Evolutionary conservation across 2,329 filamentous ascomycete species (phyloP).

Genomic region (Trichoderma sp.): DNA sequence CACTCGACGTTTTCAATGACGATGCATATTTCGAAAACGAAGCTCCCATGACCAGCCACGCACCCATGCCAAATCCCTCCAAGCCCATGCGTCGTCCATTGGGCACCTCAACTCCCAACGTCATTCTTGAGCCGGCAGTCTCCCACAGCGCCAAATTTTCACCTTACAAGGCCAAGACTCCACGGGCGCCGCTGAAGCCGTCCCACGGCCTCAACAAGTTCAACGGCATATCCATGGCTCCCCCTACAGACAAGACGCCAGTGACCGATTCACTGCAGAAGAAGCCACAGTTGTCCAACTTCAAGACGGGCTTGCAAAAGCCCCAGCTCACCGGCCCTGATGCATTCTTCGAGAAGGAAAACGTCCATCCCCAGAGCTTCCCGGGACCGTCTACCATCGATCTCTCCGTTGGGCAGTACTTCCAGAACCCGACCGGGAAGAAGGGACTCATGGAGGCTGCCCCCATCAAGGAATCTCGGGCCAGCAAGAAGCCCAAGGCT

Average conservation of each 20-base stretch:
- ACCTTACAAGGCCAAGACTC: slow-evolving; percentile 67
- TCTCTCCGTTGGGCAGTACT: slow-evolving; percentile 55
- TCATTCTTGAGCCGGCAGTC: slow-evolving; percentile 65
- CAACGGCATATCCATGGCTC: slow-evolving; percentile 67
- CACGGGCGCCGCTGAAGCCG: slow-evolving; percentile 56
- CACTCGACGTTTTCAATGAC: slow-evolving; percentile 56
- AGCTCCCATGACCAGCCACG: slow-evolving; percentile 55
- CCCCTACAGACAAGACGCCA: slow-evolving; percentile 56
- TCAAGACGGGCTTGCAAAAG: slow-evolving; percentile 59
- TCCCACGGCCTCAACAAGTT: slow-evolving; percentile 58
- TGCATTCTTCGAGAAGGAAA: slow-evolving; percentile 56
- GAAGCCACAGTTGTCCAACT: slow-evolving; percentile 62
- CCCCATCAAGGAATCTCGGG: slow-evolving; percentile 67
- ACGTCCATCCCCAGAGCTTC: slow-evolving; percentile 54
- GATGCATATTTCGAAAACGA: slow-evolving; percentile 50
- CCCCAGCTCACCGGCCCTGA: slow-evolving; percentile 45
- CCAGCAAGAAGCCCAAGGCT: slow-evolving; percentile 67
- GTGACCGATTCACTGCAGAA: slow-evolving; percentile 70
- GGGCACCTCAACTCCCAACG: slow-evolving; percentile 58
- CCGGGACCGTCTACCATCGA: slow-evolving; percentile 51
- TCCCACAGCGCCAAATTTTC: slow-evolving; percentile 60
- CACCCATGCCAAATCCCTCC: slow-evolving; percentile 55
- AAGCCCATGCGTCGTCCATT: slow-evolving; percentile 53
- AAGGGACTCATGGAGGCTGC: slow-evolving; percentile 72
- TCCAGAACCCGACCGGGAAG: slow-evolving; percentile 56